A percentile compares a stretch with the other conserved stretches of the same genome.
These are phyloP conservation scores for Centella asiatica DNA, from an alignment of 129 eudicot species.

Conservation along the genomic window DNA sequence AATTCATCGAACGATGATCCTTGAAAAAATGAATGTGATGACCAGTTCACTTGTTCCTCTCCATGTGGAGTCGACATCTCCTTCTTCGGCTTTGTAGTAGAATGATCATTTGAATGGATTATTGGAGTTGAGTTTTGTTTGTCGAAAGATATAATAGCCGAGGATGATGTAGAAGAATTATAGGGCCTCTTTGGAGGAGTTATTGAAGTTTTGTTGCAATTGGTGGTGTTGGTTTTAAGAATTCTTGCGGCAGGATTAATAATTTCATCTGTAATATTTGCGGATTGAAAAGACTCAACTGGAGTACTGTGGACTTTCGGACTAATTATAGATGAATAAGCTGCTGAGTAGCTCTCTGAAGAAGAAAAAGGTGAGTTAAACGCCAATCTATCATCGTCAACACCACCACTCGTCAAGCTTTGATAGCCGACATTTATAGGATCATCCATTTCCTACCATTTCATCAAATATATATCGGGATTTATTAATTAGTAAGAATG, in stretches of 20 bases:
- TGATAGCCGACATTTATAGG: slow-evolving; percentile 3
- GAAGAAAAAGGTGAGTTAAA: neutral
- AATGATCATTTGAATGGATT: neutral
- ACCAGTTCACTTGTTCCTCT: neutral
- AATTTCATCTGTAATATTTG: neutral
- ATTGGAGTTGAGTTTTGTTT: neutral
- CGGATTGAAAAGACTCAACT: slow-evolving; percentile 3
- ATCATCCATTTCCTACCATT: slow-evolving; percentile 14
- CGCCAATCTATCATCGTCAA: neutral
- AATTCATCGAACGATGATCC: neutral
- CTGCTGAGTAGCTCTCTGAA: neutral
- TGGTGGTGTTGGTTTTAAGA: neutral
- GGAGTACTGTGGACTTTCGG: neutral
- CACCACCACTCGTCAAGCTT: neutral
- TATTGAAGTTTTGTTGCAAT: neutral
- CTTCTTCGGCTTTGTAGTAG: slow-evolving; percentile 5
- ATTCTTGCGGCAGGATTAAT: neutral
- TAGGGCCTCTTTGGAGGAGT: neutral
- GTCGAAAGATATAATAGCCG: slow-evolving; percentile 12
- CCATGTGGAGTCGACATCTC: neutral
- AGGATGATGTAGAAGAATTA: neutral
- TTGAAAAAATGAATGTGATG: neutral
- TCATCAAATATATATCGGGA: neutral
- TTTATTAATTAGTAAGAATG: neutral
- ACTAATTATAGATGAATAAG: neutral